Percentiles rank a stretch among this genome's conserved stretches.
These are phyloP conservation scores for Solanum paucissectum DNA, from an alignment of 257 asterid species.

Conservation along the genomic window DNA sequence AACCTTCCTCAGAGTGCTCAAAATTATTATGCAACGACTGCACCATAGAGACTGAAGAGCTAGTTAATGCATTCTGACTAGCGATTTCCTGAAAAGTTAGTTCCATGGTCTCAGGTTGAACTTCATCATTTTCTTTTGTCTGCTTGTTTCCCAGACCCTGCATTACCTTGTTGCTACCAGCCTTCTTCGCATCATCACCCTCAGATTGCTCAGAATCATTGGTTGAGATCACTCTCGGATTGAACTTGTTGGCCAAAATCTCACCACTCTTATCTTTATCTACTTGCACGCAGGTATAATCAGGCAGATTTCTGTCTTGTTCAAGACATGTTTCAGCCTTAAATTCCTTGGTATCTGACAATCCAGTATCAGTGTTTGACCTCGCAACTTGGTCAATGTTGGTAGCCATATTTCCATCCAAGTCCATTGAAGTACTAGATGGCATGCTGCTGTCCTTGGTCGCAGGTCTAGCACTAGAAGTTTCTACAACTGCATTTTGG, in stretches of 20 bases:
- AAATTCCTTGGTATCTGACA: slow-evolving; percentile 23
- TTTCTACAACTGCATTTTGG: slow-evolving; percentile 27
- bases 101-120: slow-evolving; percentile 24
- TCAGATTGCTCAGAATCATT: slow-evolving; percentile 26
- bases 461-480: slow-evolving; percentile 20
- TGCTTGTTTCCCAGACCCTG: slow-evolving; percentile 13
- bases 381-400: slow-evolving; percentile 12
- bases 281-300: slow-evolving; percentile 15
- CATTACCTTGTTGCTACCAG: slow-evolving; percentile 26
- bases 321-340: slow-evolving; percentile 15
- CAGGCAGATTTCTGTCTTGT: slow-evolving; percentile 22
- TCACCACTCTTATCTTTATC: slow-evolving; percentile 20
- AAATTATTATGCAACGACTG: slow-evolving; percentile 49
- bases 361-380: slow-evolving; percentile 21
- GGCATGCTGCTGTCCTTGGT: slow-evolving; percentile 18
- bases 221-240: slow-evolving; percentile 18
- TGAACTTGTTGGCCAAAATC: slow-evolving; percentile 13
- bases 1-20: neutral
- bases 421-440: slow-evolving; percentile 19
- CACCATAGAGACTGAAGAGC: slow-evolving; percentile 40
- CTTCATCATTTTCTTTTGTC: slow-evolving; percentile 26
- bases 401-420: slow-evolving; percentile 30
- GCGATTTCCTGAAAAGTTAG: slow-evolving; percentile 35
- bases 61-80: slow-evolving; percentile 24
- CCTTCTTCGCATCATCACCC: slow-evolving; percentile 19